Evolutionary conservation across 2,329 filamentous ascomycete species (phyloP).

Genomic region (Phialocephala sp.): DNA sequence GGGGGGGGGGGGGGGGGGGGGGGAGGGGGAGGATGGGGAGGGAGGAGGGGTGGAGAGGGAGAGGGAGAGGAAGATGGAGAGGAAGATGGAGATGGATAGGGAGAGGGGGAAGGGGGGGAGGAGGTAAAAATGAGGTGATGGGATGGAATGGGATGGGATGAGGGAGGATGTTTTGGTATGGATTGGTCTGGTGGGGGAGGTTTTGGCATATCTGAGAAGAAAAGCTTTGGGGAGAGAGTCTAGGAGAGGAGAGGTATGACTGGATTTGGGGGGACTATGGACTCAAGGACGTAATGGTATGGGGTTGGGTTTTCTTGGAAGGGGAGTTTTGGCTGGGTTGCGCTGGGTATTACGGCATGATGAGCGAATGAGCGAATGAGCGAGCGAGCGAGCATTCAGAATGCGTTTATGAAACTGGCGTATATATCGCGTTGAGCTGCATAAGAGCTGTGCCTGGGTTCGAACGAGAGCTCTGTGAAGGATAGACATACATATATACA

Average conservation of each 20-base stretch:
- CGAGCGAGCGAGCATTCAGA: not conserved
- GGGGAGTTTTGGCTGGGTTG: not conserved
- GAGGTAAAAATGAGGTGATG: not conserved
- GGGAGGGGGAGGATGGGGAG: slow-evolving; percentile 25
- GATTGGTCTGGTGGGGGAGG: too few species aligned
- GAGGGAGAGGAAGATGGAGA: not conserved
- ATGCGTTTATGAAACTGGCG: not conserved
- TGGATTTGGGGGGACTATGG: not conserved
- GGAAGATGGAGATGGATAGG: not conserved
- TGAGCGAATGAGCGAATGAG: not conserved
- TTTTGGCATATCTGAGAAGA: too few species aligned
- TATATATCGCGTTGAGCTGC: too few species aligned
- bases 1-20: not conserved
- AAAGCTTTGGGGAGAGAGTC: not conserved
- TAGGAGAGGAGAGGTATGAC: not conserved
- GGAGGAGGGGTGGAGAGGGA: not conserved
- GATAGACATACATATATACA: too few species aligned
- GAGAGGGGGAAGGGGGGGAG: not conserved
- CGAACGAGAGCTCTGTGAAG: too few species aligned
- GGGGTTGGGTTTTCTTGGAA: not conserved
- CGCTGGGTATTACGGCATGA: not conserved
- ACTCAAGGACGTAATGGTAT: not conserved
- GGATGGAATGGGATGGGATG: too few species aligned
- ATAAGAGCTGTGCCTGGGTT: too few species aligned
- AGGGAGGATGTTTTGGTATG: too few species aligned